Percentiles rank a stretch among this genome's conserved stretches.
These are phyloP conservation scores for Quercus alba DNA, from an alignment of 306 rosid species.

Conservation along the genomic window DNA sequence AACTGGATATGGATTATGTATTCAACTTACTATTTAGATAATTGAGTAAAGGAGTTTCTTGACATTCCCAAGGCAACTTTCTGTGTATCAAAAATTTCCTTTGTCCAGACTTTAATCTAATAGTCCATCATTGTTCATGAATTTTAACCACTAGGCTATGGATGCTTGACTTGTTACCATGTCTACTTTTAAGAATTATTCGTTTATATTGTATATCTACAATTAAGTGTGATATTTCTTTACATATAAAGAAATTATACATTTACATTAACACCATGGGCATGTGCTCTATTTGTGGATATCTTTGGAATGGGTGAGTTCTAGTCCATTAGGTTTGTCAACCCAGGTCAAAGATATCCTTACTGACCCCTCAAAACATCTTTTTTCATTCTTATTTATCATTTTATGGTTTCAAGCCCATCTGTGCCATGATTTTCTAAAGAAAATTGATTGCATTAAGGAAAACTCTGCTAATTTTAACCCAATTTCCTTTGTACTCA, in stretches of 20 bases:
- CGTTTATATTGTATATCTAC: no score
- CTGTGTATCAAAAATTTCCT: background rate
- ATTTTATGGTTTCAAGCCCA: no score
- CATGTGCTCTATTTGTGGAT: background rate
- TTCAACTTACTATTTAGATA: background rate
- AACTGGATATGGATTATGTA: background rate
- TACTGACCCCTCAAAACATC: no score
- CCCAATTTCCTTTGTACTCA: no score
- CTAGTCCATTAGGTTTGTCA: no score
- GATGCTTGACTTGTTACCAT: background rate
- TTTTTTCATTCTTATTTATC: no score
- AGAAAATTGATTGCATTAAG: no score
- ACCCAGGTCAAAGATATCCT: no score
- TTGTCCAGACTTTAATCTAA: background rate
- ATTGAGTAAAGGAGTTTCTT: background rate
- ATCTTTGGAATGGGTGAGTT: background rate
- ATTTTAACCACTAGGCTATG: background rate
- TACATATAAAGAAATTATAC: background rate
- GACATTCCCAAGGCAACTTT: background rate
- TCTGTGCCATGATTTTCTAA: no score
- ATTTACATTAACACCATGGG: background rate
- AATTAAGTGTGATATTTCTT: no score
- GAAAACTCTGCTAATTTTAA: no score
- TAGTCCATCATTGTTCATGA: background rate
- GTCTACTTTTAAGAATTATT: background rate